Percentiles rank a stretch among this genome's conserved stretches.
Evolutionary conservation across 139 green algal genomes (phyloP).

Genomic region (Zygnema cylindricum): DNA sequence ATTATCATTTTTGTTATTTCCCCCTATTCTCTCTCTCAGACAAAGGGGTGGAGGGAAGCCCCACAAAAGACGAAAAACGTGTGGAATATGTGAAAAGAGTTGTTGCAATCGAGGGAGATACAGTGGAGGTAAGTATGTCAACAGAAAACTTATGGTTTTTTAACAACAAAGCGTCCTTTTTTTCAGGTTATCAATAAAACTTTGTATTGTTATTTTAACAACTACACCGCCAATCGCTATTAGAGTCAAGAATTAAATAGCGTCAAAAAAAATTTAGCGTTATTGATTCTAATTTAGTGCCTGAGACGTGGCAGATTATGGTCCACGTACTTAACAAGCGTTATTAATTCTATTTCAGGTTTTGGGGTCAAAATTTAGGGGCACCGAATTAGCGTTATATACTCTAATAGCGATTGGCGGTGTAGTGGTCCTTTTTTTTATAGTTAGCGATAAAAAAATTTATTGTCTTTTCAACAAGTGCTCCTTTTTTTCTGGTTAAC

Average conservation of each 20-base stretch:
- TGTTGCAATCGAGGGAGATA: not conserved
- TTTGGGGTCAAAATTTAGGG: no score
- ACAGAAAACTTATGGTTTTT: not conserved
- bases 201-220: not conserved
- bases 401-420: no score
- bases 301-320: no score
- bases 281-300: no score
- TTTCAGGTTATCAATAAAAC: no score
- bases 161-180: not conserved
- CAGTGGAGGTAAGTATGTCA: not conserved
- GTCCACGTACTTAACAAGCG: no score
- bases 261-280: not conserved
- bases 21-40: no score
- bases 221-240: not conserved
- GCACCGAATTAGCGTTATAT: no score
- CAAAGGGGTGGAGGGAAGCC: not conserved
- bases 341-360: no score
- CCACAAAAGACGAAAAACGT: not conserved
- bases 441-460: no score
- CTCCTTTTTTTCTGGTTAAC: not conserved
- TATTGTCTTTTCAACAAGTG: not conserved
- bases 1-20: not conserved
- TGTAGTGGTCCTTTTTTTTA: no score
- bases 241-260: not conserved
- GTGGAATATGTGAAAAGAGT: slow-evolving; percentile 25